Conservation (phyloP, 345 rosid genomes). For the Boechera retrofracta region DNA sequence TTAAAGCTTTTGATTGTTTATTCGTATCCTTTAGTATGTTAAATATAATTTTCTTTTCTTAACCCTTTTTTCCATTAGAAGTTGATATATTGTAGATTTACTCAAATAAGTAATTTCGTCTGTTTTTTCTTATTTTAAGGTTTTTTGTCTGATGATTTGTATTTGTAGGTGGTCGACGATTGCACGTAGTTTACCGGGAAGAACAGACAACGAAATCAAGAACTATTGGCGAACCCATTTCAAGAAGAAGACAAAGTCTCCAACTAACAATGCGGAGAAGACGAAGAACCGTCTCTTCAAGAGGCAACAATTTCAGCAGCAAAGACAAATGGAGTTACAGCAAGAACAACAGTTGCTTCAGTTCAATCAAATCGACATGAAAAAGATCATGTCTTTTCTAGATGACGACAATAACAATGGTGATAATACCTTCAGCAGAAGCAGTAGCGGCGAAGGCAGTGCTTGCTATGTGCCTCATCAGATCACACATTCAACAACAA, state of each 20-base stretch:
- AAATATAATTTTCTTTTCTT: no score
- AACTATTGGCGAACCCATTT: slow-evolving; percentile 97
- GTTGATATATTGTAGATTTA: background rate
- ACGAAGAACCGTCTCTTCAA: slow-evolving; percentile 61
- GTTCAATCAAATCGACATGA: slow-evolving; percentile 64
- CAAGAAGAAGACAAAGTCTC: slow-evolving; percentile 72
- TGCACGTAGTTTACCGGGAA: slow-evolving; percentile 90
- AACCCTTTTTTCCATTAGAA: background rate
- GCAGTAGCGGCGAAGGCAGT: slow-evolving; percentile 34
- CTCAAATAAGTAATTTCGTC: background rate
- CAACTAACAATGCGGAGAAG: slow-evolving; percentile 55
- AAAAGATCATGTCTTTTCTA: slow-evolving; percentile 58
- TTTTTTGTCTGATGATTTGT: slow-evolving; percentile 8
- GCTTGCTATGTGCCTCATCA: slow-evolving; percentile 53
- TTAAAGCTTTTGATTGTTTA: background rate
- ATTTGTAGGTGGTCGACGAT: slow-evolving; percentile 85
- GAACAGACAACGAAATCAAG: slow-evolving; percentile 93
- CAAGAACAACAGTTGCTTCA: slow-evolving; percentile 59
- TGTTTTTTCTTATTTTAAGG: background rate
- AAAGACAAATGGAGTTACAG: slow-evolving; percentile 51
- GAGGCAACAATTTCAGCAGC: slow-evolving; percentile 78
- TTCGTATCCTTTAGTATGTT: no score
- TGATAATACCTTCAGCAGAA: slow-evolving; percentile 32
- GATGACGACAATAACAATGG: slow-evolving; percentile 49
- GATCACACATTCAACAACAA: slow-evolving; percentile 47